These are phyloP conservation scores for Fusarium sp. DNA, from an alignment of 2,329 filamentous ascomycete species.

Conservation along the genomic window DNA sequence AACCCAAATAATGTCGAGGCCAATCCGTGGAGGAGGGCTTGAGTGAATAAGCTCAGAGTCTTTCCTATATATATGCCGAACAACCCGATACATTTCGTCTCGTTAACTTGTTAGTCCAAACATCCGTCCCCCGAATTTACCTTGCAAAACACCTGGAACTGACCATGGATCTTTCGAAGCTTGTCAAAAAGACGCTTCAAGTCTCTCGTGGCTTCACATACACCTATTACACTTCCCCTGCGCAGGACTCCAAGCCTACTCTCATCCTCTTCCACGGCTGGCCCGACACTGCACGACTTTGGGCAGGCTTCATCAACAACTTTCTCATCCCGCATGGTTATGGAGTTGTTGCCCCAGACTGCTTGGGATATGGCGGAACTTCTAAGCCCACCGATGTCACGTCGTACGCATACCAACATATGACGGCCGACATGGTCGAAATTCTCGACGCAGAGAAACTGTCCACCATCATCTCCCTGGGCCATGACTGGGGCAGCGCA, in stretches of 20 bases:
- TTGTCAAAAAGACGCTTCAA: conserved; percentile 43
- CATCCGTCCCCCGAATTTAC: neutral
- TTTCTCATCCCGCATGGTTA: conserved; percentile 50
- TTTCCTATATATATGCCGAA: neutral
- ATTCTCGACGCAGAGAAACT: conserved; percentile 52
- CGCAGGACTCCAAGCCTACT: conserved; percentile 43
- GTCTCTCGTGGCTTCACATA: conserved; percentile 49
- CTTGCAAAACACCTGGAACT: neutral
- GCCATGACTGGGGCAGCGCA: conserved; percentile 59
- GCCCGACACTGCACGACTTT: conserved; percentile 56
- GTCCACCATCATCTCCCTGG: conserved; percentile 51
- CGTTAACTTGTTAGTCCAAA: neutral
- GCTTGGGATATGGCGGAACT: conserved; percentile 51
- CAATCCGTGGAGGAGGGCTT: neutral
- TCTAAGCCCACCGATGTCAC: conserved; percentile 52
- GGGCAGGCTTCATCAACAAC: conserved; percentile 52
- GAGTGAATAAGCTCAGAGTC: neutral
- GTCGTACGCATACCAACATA: conserved; percentile 49
- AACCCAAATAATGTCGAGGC: neutral
- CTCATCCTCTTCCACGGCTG: conserved; percentile 59
- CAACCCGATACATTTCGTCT: neutral
- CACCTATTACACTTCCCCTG: conserved; percentile 50
- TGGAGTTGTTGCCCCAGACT: conserved; percentile 51
- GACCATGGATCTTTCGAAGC: conserved; percentile 34
- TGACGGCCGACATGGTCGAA: conserved; percentile 50